Evolutionary conservation across 208 protist genomes (phyloP), one percentile per base, ranked within the genome.

Genomic region (Spironucleus salmonicida): DNA sequence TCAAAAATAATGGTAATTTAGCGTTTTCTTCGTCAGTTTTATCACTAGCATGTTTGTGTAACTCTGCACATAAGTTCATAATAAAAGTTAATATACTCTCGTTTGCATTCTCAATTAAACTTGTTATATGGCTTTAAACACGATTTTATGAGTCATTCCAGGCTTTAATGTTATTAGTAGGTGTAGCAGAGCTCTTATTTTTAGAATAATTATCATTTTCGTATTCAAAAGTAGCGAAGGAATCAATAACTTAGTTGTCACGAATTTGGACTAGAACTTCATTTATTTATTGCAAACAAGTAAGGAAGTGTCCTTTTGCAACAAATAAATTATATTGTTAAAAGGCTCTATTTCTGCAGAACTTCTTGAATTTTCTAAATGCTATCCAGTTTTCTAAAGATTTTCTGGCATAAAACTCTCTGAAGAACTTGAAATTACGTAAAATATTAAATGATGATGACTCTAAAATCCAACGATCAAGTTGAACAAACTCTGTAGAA

Each of bases 391-490:
- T 23, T 15, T 49, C 30, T 27, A 71, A 15, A 38, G 64, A 7
- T 4, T 42, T 11, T n/a, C 26, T n/a, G 26, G n/a, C 2, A 71
- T 71, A 71, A 38, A 45, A 71, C 9, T 71, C 30, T n/a, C 38
- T 40, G 38, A 71, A 71, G 38, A 71, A 71, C 15, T 40, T 71
- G 34, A 42, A 71, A 35, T 71, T 71, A n/a, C 64, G 32, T n/a
- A 71, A 35, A 32, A 71, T 71, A 15, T 49, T 15, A 42, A 71
- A 71, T n/a, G 26, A 45, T 32, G 64, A 71, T n/a, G 64, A n/a
- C 34, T 71, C 64, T 15, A 71, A 49, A 32, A 71, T 71, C 64
- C 64, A 71, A 30, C 64, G n/a, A 71, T 71, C 64, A 23, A 71
- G 34, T n/a, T 42, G n/a, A 38, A 45, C 38, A 42, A 71, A 71